Base-by-base conservation (phyloP, 2,329 filamentous ascomycete genomes). In the Aspergillus fumigatus region DNA sequence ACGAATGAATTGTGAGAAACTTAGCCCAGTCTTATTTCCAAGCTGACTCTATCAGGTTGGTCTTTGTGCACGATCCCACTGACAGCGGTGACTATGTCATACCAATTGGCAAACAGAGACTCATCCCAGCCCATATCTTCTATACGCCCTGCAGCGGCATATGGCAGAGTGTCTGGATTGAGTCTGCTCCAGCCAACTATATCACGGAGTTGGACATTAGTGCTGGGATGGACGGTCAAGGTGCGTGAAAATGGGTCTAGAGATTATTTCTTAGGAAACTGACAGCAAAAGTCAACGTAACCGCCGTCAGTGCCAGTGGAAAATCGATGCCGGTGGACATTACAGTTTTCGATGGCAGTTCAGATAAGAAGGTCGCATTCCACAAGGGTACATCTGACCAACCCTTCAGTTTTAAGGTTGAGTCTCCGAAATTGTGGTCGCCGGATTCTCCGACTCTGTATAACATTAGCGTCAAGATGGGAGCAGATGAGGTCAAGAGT, bases 91-190 rank as follows among this genome's bases (percentile, higher is more conserved):
- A 72, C 4, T 75, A 78, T 56, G 79, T 85, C 11, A 85, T 87
- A 45, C 86, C 87, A 0, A 79, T 88, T 47, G 87, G 87, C 59
- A 88, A 89, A 67, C 86, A 88, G 68, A 82, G 80, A 0, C 66
- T 80, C 0, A 73, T 71, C 0, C 83, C 82, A 1, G 62, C 60
- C 19, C 70, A 72, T 62, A 90, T 90, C 58, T 90, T 88, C 69
- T 90, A 90, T 68, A 84, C 84, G 0, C 84, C 88, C 0, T 90
- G 87, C 67, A 87, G 84, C 35, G 88, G 88, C 4, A 89, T 90
- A 60, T 90, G 88, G 88, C 87, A 89, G 67, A 81, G 80, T 19
- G 87, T 90, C 0, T 90, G 87, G 87, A 73, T 90, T 1, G 84
- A 88, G 67, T 78, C 82, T n/a, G 84, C 81, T 0, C 83, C 87